Conservation (phyloP, 2,329 filamentous ascomycete species). For the Huntiella omanensis region DNA sequence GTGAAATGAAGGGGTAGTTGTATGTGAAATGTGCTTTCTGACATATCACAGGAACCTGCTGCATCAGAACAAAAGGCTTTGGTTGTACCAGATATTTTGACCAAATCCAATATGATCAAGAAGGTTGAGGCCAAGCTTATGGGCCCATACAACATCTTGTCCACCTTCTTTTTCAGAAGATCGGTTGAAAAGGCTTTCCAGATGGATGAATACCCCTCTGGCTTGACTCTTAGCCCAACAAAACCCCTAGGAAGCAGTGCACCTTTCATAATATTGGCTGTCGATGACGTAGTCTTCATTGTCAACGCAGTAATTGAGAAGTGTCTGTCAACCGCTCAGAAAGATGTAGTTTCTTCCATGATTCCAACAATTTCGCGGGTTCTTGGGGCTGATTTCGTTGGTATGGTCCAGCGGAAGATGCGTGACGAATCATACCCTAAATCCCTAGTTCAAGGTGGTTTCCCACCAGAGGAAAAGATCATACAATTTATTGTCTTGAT, state of each 20-base stretch:
- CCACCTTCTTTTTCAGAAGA: conserved; percentile 87
- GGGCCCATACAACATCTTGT: conserved; percentile 76
- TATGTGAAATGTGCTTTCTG: conserved; percentile 9
- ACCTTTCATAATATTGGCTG: conserved; percentile 83
- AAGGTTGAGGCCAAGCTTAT: conserved; percentile 62
- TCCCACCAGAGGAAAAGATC: conserved; percentile 76
- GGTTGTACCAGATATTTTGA: conserved; percentile 52
- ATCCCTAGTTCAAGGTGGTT: conserved; percentile 53
- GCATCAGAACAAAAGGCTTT: conserved; percentile 36
- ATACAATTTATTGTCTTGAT: conserved; percentile 81
- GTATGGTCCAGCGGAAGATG: conserved; percentile 97
- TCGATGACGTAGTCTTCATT: conserved; percentile 99
- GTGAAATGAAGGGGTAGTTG: too few species aligned
- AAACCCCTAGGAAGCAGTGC: conserved; percentile 56
- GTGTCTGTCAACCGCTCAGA: conserved; percentile 69
- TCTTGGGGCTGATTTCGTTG: conserved; percentile 75
- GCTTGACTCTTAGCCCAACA: conserved; percentile 57
- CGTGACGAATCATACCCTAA: conserved; percentile 86
- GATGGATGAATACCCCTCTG: conserved; percentile 69
- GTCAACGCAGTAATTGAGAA: conserved; percentile 81
- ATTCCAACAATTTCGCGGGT: conserved; percentile 64
- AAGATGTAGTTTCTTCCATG: conserved; percentile 57
- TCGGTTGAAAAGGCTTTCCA: conserved; percentile 97
- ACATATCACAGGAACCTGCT: conserved; percentile 26
- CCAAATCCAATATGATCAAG: conserved; percentile 58